Evolutionary conservation across 2,329 filamentous ascomycete species (phyloP).

Genomic region (Trichoderma breve): DNA sequence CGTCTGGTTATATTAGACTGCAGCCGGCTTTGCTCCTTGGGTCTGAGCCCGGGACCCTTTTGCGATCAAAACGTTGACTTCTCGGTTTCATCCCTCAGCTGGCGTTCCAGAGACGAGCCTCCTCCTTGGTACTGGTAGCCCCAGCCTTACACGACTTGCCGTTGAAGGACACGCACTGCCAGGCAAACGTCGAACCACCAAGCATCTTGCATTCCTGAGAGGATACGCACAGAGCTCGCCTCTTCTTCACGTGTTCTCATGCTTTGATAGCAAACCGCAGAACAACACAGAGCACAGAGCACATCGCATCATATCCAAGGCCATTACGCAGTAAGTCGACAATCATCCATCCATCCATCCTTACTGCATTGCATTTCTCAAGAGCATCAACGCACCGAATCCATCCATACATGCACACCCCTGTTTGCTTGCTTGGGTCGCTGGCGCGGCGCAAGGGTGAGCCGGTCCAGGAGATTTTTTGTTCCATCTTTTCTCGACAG

Average conservation of each 20-base stretch:
- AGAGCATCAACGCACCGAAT: not conserved
- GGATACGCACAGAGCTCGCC: not conserved
- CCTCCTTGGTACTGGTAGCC: not conserved
- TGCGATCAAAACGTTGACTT: constrained; percentile 28
- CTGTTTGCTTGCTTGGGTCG: constrained; percentile 20
- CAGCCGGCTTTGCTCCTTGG: constrained; percentile 5
- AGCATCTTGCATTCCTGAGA: not conserved
- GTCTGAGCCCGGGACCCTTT: constrained; percentile 28
- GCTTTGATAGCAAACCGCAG: not conserved
- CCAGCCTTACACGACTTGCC: not conserved
- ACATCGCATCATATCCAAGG: not conserved
- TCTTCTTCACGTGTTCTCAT: not conserved
- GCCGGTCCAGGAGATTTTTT: constrained; percentile 23
- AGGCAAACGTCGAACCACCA: not conserved
- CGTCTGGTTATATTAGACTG: constrained; percentile 18
- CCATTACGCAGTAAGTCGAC: not conserved
- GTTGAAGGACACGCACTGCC: not conserved
- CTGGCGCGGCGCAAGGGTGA: constrained; percentile 23
- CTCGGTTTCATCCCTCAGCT: constrained; percentile 11
- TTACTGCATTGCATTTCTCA: not conserved
- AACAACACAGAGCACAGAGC: not conserved
- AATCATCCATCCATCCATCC: not conserved
- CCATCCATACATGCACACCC: not conserved
- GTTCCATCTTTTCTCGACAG: constrained; percentile 18
- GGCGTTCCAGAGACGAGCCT: not conserved